A percentile compares a stretch with the other conserved stretches of the same genome.
Evolutionary conservation across 2,329 filamentous ascomycete species (phyloP).

Genomic region (Cercospora sojina): DNA sequence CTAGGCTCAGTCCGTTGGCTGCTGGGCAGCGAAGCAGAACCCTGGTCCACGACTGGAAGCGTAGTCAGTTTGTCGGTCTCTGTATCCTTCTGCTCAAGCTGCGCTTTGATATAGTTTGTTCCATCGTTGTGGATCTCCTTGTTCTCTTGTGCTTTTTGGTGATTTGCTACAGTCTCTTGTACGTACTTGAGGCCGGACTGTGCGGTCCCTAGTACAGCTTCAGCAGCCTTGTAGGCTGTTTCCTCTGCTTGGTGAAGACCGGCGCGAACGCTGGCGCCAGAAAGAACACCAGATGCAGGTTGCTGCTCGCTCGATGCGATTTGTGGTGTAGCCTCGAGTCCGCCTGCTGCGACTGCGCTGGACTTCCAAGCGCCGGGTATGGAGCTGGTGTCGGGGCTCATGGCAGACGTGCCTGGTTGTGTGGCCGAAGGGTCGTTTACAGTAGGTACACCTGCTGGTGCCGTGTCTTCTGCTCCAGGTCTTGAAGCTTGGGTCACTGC

Average conservation of each 20-base stretch:
- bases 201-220: neutral
- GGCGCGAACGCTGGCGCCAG: neutral
- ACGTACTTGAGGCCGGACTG: neutral
- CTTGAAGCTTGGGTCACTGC: slow-evolving; percentile 8
- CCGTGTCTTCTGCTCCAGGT: slow-evolving; percentile 6
- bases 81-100: neutral
- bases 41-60: neutral
- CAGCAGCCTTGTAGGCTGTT: slow-evolving; percentile 1
- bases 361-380: neutral
- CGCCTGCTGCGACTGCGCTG: neutral
- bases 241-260: slow-evolving; percentile 2
- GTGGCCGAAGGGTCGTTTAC: neutral
- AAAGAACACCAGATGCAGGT: neutral
- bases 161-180: neutral
- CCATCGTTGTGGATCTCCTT: slow-evolving; percentile 12
- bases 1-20: neutral
- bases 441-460: slow-evolving; percentile 9
- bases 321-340: neutral
- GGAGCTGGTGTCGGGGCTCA: neutral
- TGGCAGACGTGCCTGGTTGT: slow-evolving; percentile 3
- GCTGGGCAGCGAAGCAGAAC: neutral
- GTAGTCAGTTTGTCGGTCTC: neutral
- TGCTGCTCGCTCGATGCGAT: neutral
- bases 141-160: slow-evolving; percentile 9
- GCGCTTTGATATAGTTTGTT: slow-evolving; percentile 15